Conservation (phyloP, 139 green algal genomes). For the Haematococcus lacustris region DNA sequence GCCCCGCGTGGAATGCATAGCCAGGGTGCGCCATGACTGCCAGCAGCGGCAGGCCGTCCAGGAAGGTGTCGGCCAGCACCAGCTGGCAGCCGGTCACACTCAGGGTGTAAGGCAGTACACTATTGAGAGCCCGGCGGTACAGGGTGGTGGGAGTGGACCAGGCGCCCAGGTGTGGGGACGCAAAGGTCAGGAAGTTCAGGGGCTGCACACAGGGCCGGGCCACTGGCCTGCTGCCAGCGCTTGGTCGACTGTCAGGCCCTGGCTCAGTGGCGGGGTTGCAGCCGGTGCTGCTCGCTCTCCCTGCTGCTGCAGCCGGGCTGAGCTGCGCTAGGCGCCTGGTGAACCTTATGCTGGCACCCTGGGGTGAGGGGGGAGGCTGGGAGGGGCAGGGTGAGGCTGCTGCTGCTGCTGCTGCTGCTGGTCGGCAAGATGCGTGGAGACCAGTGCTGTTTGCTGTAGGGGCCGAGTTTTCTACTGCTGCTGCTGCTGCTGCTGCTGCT, state of each 20-base stretch:
- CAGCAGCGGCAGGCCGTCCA: conserved; percentile 23
- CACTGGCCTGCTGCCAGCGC: no score
- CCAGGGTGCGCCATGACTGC: conserved; percentile 12
- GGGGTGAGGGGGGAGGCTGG: no score
- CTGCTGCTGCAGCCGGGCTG: no score
- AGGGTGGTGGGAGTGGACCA: conserved; percentile 13
- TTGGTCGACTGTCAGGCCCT: no score
- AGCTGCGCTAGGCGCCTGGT: no score
- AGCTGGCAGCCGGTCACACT: conserved; percentile 10
- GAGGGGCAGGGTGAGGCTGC: no score
- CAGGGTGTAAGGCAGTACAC: conserved; percentile 17
- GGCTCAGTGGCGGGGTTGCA: no score
- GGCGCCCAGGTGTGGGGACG: conserved; percentile 20
- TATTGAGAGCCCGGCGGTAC: conserved; percentile 13
- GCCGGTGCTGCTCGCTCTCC: no score
- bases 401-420: no score
- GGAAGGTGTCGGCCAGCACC: conserved; percentile 16
- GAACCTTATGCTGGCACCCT: no score
- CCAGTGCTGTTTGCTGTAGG: background rate
- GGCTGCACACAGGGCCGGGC: no score
- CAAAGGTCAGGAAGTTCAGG: background rate
- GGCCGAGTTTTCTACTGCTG: conserved; percentile 7
- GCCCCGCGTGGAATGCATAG: conserved; percentile 19
- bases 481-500: conserved; percentile 7
- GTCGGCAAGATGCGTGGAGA: no score